Evolutionary conservation across 1,139 yeast genomes (phyloP).

Genomic region (Lodderomyces parapsilosis): DNA sequence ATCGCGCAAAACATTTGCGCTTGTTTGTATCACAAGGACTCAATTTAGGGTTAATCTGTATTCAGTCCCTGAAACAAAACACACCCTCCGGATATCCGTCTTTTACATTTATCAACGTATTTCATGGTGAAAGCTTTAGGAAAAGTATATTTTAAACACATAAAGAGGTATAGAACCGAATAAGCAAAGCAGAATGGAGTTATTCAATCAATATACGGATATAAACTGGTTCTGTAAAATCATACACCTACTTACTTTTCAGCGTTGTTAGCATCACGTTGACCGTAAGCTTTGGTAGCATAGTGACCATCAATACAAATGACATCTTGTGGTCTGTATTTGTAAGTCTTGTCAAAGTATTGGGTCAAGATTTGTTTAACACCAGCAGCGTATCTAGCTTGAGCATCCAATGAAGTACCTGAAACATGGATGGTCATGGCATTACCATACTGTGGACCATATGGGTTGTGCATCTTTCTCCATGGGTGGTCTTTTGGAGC

Average conservation of each 20-base stretch:
- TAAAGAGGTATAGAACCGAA: too few species aligned
- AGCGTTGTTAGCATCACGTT: slow-evolving; percentile 8
- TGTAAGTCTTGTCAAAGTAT: slow-evolving; percentile 59
- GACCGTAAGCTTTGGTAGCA: slow-evolving; percentile 60
- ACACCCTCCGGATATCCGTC: too few species aligned
- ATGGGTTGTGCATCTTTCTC: slow-evolving; percentile 64
- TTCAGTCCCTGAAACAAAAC: too few species aligned
- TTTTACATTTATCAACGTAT: too few species aligned
- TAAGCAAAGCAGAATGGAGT: not conserved
- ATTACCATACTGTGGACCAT: slow-evolving; percentile 60
- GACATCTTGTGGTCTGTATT: slow-evolving; percentile 72
- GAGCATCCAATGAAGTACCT: slow-evolving; percentile 82
- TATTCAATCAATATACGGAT: not conserved
- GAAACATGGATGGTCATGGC: slow-evolving; percentile 86
- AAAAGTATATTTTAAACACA: too few species aligned
- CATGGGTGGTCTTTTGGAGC: slow-evolving; percentile 77
- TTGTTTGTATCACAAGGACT: too few species aligned
- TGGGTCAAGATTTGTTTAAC: slow-evolving; percentile 62
- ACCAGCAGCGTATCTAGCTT: slow-evolving; percentile 69
- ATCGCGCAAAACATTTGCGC: too few species aligned
- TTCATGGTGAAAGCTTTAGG: too few species aligned
- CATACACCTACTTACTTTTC: not conserved
- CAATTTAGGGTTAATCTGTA: too few species aligned
- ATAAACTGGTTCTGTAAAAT: not conserved
- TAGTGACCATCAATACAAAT: slow-evolving; percentile 72